Evolutionary conservation across 257 asterid genomes (phyloP).

Genomic region (Ballota nigra): DNA sequence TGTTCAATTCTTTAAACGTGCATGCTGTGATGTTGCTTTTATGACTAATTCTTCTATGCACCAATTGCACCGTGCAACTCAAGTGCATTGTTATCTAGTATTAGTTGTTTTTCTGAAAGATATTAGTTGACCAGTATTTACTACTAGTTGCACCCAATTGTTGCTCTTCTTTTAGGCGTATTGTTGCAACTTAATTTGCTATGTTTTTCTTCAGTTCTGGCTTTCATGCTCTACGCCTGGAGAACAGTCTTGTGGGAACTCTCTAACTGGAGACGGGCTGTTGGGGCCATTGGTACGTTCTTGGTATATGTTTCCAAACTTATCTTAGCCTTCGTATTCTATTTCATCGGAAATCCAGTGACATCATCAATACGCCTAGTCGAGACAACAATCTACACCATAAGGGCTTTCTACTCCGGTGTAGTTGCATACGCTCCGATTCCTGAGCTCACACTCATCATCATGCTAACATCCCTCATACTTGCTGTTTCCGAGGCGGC

Average conservation of each 20-base stretch:
- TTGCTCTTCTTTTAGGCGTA: too few relatives aligned
- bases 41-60: not conserved
- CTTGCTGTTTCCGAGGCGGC: slow-evolving; percentile 73
- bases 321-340: slow-evolving; percentile 48
- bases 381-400: slow-evolving; percentile 53
- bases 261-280: slow-evolving; percentile 58
- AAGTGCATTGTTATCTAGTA: too few relatives aligned
- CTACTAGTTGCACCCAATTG: too few relatives aligned
- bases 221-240: slow-evolving; percentile 70
- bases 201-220: slow-evolving; percentile 43
- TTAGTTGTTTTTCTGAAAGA: not conserved
- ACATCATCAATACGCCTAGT: slow-evolving; percentile 49
- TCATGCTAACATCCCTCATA: slow-evolving; percentile 60
- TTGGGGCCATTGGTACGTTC: slow-evolving; percentile 32
- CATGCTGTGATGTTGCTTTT: not conserved
- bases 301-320: slow-evolving; percentile 52
- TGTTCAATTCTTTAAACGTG: not conserved
- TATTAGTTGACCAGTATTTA: too few relatives aligned
- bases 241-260: slow-evolving; percentile 92
- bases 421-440: slow-evolving; percentile 78
- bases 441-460: slow-evolving; percentile 60
- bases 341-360: slow-evolving; percentile 62
- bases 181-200: not conserved
- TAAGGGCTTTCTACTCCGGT: slow-evolving; percentile 74
- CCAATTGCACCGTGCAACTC: not conserved